Conservation (phyloP, 2,329 filamentous ascomycete genomes). For the Aspergillus sclerotialis region DNA sequence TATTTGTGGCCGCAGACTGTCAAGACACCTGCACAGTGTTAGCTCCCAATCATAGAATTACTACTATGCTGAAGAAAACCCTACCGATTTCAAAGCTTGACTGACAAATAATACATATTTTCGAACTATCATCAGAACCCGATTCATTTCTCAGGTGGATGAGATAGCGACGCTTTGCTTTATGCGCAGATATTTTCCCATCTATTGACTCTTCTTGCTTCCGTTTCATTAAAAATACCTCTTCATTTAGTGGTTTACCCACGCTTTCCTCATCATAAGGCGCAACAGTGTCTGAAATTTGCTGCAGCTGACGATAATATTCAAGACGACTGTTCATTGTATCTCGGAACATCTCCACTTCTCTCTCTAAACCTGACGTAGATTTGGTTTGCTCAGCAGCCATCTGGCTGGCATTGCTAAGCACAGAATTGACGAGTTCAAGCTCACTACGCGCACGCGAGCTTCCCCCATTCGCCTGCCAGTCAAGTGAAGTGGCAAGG, state of each 20-base stretch:
- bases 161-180: constrained; percentile 71
- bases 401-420: constrained; percentile 53
- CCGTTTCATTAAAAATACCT: constrained; percentile 36
- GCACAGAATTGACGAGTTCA: constrained; percentile 55
- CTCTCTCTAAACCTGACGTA: constrained; percentile 47
- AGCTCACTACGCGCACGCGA: constrained; percentile 56
- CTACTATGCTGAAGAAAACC: not conserved
- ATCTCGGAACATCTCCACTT: constrained; percentile 67
- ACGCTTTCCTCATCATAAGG: constrained; percentile 60
- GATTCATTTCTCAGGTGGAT: constrained; percentile 55
- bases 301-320: constrained; percentile 85
- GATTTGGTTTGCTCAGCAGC: constrained; percentile 47
- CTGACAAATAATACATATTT: constrained; percentile 82
- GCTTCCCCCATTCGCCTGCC: constrained; percentile 49
- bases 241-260: constrained; percentile 49
- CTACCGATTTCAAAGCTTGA: constrained; percentile 68
- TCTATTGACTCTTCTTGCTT: constrained; percentile 47
- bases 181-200: constrained; percentile 54
- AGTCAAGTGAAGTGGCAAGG: constrained; percentile 53
- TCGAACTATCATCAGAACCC: constrained; percentile 53
- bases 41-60: not conserved
- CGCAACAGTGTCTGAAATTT: constrained; percentile 79
- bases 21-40: constrained; percentile 26
- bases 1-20: constrained; percentile 90
- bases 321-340: constrained; percentile 81